Evolutionary conservation across 257 asterid genomes (phyloP).

Genomic region (Lavandula angustifolia): DNA sequence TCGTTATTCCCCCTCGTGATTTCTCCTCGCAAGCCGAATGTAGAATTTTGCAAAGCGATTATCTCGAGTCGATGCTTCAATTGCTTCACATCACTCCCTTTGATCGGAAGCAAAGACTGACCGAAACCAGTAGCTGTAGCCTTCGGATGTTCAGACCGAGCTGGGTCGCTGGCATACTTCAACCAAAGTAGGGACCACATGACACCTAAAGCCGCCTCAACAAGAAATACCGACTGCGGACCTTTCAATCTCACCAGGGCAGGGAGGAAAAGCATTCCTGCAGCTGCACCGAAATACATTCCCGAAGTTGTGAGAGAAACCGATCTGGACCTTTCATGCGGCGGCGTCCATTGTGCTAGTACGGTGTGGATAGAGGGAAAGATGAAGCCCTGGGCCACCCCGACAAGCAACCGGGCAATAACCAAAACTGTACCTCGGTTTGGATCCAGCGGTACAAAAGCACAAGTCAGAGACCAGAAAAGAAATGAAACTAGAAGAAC

Average conservation of each 20-base stretch:
- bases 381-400: constrained; percentile 94
- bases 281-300: constrained; percentile 92
- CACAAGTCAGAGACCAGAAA: constrained; percentile 87
- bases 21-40: too few relatives aligned
- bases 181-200: constrained; percentile 85
- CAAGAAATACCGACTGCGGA: constrained; percentile 77
- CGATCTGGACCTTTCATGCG: constrained; percentile 85
- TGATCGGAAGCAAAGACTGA: constrained; percentile 60
- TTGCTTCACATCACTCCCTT: too few relatives aligned
- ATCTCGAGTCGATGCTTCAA: too few relatives aligned
- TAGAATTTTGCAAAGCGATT: too few relatives aligned
- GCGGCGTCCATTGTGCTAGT: constrained; percentile 96
- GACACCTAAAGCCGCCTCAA: constrained; percentile 82
- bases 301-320: constrained; percentile 94
- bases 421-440: constrained; percentile 56
- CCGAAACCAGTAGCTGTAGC: constrained; percentile 92
- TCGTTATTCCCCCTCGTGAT: too few relatives aligned
- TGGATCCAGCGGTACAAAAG: constrained; percentile 81
- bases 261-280: constrained; percentile 84
- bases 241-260: constrained; percentile 68
- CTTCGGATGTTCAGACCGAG: constrained; percentile 85
- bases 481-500: constrained; percentile 81
- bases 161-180: constrained; percentile 77
- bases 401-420: constrained; percentile 88
- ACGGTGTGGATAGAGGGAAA: constrained; percentile 96